Conservation (phyloP, 371 early-diverging fungal species). For the Saksenaea oblongispora region DNA sequence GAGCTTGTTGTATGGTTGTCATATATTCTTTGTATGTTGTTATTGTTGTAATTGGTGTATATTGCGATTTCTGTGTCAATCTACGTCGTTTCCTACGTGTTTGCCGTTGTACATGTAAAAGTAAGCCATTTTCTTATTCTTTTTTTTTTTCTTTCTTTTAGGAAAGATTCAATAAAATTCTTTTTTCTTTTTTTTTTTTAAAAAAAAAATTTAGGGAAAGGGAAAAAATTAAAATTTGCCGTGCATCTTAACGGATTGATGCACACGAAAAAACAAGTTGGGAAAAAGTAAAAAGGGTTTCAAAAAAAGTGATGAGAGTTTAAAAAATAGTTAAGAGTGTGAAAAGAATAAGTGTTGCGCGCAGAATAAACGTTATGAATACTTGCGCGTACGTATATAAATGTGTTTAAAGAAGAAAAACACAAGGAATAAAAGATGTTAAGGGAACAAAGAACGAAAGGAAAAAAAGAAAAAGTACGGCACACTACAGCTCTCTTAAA, state of each 20-base stretch:
- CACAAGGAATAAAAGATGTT: no score
- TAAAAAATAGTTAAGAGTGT: conserved; percentile 4
- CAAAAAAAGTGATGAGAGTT: conserved; percentile 15
- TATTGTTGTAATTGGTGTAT: conserved; percentile 3
- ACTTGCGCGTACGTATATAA: neutral
- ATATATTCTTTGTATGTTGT: conserved; percentile 7
- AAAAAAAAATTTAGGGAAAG: conserved; percentile 13
- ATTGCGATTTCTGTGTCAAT: conserved; percentile 29
- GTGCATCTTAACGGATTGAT: conserved; percentile 30
- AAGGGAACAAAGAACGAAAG: no score
- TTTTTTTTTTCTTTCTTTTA: neutral
- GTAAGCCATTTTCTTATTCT: conserved; percentile 25
- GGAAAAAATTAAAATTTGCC: conserved; percentile 19
- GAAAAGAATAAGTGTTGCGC: neutral
- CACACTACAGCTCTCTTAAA: no score
- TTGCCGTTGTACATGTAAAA: conserved; percentile 37
- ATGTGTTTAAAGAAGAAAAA: neutral
- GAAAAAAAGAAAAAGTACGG: no score
- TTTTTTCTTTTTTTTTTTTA: conserved; percentile 11
- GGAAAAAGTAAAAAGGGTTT: conserved; percentile 7
- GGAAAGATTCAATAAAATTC: conserved; percentile 2
- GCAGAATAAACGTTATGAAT: no score
- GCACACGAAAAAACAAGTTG: conserved; percentile 20
- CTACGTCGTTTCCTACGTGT: conserved; percentile 39
- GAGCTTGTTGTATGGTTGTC: neutral